phyloP scores from a whole-genome alignment of 1,284 basidiomycete genomes.

The Apiotrichum domesticum region DNA sequence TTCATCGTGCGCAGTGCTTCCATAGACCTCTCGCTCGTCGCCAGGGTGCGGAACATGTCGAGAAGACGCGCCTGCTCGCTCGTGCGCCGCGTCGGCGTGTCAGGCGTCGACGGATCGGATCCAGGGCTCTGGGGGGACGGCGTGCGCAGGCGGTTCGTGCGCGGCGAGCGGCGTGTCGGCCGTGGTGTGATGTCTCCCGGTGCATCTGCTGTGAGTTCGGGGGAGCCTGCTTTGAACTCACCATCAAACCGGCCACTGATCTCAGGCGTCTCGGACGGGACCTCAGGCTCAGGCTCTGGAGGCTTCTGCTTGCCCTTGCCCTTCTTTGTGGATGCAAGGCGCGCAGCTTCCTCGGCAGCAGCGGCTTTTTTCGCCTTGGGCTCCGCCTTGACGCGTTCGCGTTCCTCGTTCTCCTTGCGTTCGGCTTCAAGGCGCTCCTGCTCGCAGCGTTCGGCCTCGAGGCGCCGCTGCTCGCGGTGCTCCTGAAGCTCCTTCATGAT shows the following conservation, averaged over 20 bases:
- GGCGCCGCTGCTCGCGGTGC: no score
- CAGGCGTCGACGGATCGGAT: background rate
- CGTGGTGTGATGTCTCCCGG: conserved; percentile 2
- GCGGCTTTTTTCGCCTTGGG: background rate
- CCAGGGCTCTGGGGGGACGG: background rate
- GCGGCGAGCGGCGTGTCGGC: conserved; percentile 1
- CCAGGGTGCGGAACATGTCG: conserved; percentile 24
- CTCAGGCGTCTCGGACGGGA: background rate
- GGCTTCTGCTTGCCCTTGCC: background rate
- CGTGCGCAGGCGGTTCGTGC: background rate
- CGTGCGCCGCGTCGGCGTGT: conserved; percentile 22
- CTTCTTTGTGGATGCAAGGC: background rate
- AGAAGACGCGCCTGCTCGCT: conserved; percentile 25
- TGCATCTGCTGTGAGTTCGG: conserved; percentile 4
- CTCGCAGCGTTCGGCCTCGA: no score
- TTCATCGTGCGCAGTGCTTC: conserved; percentile 18
- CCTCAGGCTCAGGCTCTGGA: background rate
- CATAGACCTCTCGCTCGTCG: conserved; percentile 16
- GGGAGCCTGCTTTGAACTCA: background rate
- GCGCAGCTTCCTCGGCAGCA: background rate
- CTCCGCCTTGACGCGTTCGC: background rate
- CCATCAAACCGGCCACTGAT: conserved; percentile 8
- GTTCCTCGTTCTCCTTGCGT: background rate
- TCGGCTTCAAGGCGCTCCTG: background rate
- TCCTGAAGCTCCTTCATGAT: no score